Percentiles rank a stretch among this genome's conserved stretches.
phyloP scores from a whole-genome alignment of 1,284 basidiomycete species.

The Moesziomyces globuligerus region DNA sequence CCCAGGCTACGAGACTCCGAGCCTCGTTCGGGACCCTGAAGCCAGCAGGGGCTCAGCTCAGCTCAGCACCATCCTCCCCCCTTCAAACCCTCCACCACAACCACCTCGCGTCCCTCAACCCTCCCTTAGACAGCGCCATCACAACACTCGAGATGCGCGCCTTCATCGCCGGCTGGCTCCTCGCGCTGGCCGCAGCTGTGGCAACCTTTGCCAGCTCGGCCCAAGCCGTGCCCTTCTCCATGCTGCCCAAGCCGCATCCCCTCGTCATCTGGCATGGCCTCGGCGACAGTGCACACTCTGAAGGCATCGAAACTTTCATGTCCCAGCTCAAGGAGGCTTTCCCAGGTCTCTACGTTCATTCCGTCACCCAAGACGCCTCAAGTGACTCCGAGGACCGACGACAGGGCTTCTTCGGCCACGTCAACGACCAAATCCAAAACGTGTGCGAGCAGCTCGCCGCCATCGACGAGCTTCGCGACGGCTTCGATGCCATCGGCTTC shows the following conservation, averaged over 20 bases:
- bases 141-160: constrained; percentile 9
- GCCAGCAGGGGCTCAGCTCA: too few species aligned
- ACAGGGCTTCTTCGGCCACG: constrained; percentile 81
- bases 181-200: constrained; percentile 9
- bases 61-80: too few species aligned
- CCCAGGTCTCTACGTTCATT: constrained; percentile 86
- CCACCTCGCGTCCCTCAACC: not conserved
- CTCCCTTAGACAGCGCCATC: not conserved
- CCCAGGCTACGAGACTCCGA: too few species aligned
- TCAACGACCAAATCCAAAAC: constrained; percentile 76
- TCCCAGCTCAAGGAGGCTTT: constrained; percentile 76
- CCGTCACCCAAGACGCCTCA: constrained; percentile 74
- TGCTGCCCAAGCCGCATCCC: constrained; percentile 46
- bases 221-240: constrained; percentile 22
- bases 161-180: constrained; percentile 10
- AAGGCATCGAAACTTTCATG: constrained; percentile 74
- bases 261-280: constrained; percentile 96
- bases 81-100: not conserved
- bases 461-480: constrained; percentile 77
- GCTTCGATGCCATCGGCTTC: constrained; percentile 69
- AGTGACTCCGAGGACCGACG: constrained; percentile 78
- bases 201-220: constrained; percentile 5
- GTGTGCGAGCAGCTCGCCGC: constrained; percentile 77
- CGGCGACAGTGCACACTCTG: constrained; percentile 73
- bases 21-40: too few species aligned